A percentile compares a stretch with the other conserved stretches of the same genome.
phyloP scores from a whole-genome alignment of 2,329 filamentous ascomycete species.

The Trichophyton rubrum region DNA sequence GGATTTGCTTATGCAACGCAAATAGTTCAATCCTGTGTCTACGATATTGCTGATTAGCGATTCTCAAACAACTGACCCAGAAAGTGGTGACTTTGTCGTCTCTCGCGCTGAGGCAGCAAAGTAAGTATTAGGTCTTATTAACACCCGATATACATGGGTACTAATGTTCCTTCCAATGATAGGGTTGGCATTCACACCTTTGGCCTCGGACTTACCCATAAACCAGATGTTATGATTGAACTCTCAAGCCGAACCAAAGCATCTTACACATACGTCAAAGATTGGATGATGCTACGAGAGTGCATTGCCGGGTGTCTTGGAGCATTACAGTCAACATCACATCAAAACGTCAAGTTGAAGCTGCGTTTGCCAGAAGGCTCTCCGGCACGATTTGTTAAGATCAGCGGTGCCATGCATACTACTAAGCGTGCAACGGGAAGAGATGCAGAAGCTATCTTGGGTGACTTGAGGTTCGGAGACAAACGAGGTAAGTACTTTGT shows the following conservation, averaged over 20 bases:
- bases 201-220: constrained; percentile 89
- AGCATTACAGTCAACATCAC: constrained; percentile 83
- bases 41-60: constrained; percentile 96
- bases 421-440: constrained; percentile 91
- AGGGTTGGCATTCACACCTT: constrained; percentile 94
- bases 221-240: constrained; percentile 98
- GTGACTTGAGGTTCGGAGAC: constrained; percentile 88
- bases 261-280: constrained; percentile 95
- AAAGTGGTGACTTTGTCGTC: constrained; percentile 95
- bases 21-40: constrained; percentile 87
- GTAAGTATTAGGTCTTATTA: constrained; percentile 39
- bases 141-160: constrained; percentile 16
- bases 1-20: constrained; percentile 96
- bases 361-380: constrained; percentile 89
- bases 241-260: constrained; percentile 90
- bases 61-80: constrained; percentile 82
- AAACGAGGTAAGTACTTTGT: constrained; percentile 47
- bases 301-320: constrained; percentile 89
- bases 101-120: constrained; percentile 94
- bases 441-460: constrained; percentile 83
- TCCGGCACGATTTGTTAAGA: constrained; percentile 96
- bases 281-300: constrained; percentile 99
- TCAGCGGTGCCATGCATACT: constrained; percentile 88
- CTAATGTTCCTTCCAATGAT: constrained; percentile 8
- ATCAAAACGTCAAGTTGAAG: constrained; percentile 95